Percentiles rank a stretch among this genome's conserved stretches.
These are phyloP conservation scores for Pichia sp. DNA, from an alignment of 1,139 yeast species.

Conservation along the genomic window DNA sequence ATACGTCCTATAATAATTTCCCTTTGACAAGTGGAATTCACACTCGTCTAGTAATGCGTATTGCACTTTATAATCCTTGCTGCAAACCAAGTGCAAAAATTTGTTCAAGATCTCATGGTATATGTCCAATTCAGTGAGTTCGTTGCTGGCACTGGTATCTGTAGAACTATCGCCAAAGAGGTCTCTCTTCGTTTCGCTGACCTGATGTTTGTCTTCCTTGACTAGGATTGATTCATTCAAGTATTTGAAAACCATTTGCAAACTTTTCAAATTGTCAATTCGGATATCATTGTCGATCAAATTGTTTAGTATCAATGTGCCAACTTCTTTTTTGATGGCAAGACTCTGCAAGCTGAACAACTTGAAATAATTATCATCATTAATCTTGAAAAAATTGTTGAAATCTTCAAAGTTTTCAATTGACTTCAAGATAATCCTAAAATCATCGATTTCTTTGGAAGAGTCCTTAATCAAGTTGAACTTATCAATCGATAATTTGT, in stretches of 20 bases:
- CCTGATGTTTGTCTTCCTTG: slow-evolving; percentile 10
- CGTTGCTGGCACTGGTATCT: slow-evolving; percentile 32
- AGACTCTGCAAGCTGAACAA: slow-evolving; percentile 39
- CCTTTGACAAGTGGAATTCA: slow-evolving; percentile 48
- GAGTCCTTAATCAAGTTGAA: slow-evolving; percentile 31
- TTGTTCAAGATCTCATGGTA: slow-evolving; percentile 67
- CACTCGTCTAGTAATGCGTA: slow-evolving; percentile 47
- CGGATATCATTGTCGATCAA: slow-evolving; percentile 29
- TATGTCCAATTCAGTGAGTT: slow-evolving; percentile 19
- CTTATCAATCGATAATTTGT: slow-evolving; percentile 53
- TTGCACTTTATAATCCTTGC: slow-evolving; percentile 47
- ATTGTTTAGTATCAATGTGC: slow-evolving; percentile 42
- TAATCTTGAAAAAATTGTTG: slow-evolving; percentile 33
- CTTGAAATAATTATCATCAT: slow-evolving; percentile 38
- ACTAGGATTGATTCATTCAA: slow-evolving; percentile 25
- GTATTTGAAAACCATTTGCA: slow-evolving; percentile 45
- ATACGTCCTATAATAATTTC: slow-evolving; percentile 58
- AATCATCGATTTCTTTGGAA: slow-evolving; percentile 40
- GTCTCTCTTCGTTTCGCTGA: slow-evolving; percentile 26
- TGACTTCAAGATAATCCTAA: slow-evolving; percentile 55
- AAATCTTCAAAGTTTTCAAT: slow-evolving; percentile 36
- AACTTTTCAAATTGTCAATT: slow-evolving; percentile 35
- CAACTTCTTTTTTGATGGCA: slow-evolving; percentile 38
- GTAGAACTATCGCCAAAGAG: slow-evolving; percentile 27
- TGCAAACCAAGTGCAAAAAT: slow-evolving; percentile 58